phyloP scores from a whole-genome alignment of 805 yeast species.

The Candida ulmi region DNA sequence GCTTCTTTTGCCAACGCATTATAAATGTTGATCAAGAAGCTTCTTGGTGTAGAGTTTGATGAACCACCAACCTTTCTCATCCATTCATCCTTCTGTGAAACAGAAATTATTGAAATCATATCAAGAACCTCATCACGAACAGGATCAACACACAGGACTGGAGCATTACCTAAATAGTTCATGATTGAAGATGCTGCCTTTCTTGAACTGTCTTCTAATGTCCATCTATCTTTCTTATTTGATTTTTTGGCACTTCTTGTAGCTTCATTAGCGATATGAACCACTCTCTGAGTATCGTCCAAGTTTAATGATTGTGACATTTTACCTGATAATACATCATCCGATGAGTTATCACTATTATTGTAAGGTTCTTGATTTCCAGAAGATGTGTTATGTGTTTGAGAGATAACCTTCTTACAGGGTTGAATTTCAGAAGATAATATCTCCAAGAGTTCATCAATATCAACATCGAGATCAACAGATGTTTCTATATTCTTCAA shows the following conservation, averaged over 20 bases:
- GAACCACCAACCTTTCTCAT: conserved; percentile 77
- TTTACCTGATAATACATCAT: conserved; percentile 19
- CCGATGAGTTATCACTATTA: conserved; percentile 16
- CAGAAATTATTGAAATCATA: conserved; percentile 71
- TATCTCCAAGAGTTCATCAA: conserved; percentile 54
- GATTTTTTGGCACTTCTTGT: conserved; percentile 72
- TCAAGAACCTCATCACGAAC: conserved; percentile 78
- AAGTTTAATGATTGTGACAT: conserved; percentile 25
- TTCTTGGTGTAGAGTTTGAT: conserved; percentile 73
- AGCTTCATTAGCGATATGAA: conserved; percentile 72
- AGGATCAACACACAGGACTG: conserved; percentile 73
- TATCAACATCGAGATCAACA: conserved; percentile 67
- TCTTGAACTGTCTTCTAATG: conserved; percentile 66
- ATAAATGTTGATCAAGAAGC: conserved; percentile 71
- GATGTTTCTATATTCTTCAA: conserved; percentile 58
- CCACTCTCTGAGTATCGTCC: conserved; percentile 45
- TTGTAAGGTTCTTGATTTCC: conserved; percentile 17
- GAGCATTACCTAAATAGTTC: conserved; percentile 53
- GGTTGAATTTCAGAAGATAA: conserved; percentile 27
- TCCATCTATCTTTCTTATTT: conserved; percentile 73
- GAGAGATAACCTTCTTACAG: conserved; percentile 1
- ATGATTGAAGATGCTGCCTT: conserved; percentile 52
- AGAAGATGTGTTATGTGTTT: conserved; percentile 2
- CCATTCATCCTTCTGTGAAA: conserved; percentile 73
- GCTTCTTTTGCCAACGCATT: conserved; percentile 71